A percentile compares a stretch with the other conserved stretches of the same genome.
These are phyloP conservation scores for Termitomyces sp. DNA, from an alignment of 768 basidiomycete species.

Conservation along the genomic window DNA sequence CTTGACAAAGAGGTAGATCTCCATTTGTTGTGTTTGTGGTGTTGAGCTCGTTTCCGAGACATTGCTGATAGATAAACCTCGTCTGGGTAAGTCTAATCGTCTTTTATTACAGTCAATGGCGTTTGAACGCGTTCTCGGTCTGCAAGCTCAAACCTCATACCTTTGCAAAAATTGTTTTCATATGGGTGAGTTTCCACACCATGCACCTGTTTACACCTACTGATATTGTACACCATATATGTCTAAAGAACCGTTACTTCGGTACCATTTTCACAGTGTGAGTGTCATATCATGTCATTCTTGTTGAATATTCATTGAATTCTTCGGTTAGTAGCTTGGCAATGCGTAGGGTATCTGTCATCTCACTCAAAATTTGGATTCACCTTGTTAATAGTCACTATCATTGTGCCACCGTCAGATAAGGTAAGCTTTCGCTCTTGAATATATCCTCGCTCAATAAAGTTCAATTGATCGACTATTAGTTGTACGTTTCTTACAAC, in stretches of 20 bases:
- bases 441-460: not conserved
- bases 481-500: constrained; percentile 14
- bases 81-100: constrained; percentile 17
- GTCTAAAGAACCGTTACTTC: constrained; percentile 22
- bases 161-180: constrained; percentile 18
- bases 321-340: constrained; percentile 5
- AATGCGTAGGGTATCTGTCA: constrained; percentile 2
- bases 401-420: constrained; percentile 10
- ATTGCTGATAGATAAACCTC: constrained; percentile 16
- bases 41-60: not conserved
- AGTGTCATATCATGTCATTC: not conserved
- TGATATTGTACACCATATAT: not conserved
- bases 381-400: constrained; percentile 6
- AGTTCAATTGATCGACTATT: not conserved
- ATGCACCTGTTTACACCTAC: not conserved
- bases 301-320: not conserved
- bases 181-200: constrained; percentile 14
- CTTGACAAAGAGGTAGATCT: constrained; percentile 19
- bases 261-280: constrained; percentile 21
- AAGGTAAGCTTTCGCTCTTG: constrained; percentile 5
- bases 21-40: not conserved
- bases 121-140: not conserved
- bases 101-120: not conserved
- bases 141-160: constrained; percentile 18
- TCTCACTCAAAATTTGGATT: not conserved